Evolutionary conservation across 2,329 filamentous ascomycete species (phyloP), one percentile per base, ranked within the genome.

Genomic region (Penicillium crustosum): DNA sequence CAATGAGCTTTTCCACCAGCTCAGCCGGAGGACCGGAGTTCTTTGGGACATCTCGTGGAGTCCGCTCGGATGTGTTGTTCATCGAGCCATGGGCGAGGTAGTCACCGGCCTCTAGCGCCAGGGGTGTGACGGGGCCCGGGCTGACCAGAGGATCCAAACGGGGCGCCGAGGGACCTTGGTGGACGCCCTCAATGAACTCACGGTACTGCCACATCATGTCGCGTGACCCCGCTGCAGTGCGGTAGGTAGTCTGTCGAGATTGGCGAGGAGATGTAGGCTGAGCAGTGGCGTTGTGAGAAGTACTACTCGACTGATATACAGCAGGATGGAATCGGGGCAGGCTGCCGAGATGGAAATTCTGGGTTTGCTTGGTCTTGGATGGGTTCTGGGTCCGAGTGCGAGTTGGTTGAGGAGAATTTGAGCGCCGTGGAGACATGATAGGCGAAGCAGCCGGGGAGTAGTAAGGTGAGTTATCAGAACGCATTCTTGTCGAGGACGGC

Each of bases 281-380:
- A 15, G 56, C 58, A 23, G 62, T 61, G 27, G 61, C 29, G 27
- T 57, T 64, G 51, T 68, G 66, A 10, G 66, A 59, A 49, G 55
- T 65, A 42, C 61, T 61, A 9, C 65, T 59, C 6, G 74, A 67
- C 52, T 75, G 75, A 58, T 78, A 80, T 55, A 78, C 74, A 10
- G 77, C 73, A 1, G 78, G 78, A 63, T 80, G 77, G 61, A 78
- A 79, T 29, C 77, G 73, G n/a, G 78, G 78, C 19, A 80, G 68
- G 47, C 64, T 75, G 44, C 70, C 71, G 13, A 79, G 72, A 47
- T 77, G 70, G 64, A 78, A 72, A 27, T 68, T 63, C 15, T 74
- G 68, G 15, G 68, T 66, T n/a, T 72, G 66, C 61, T 78, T 77
- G 53, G 73, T 63, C 62, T 78, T 77, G 53, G 73, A 56, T 25